Conservation (phyloP, 352 stramenopile genomes). For the Paralagenidium karlingii region DNA sequence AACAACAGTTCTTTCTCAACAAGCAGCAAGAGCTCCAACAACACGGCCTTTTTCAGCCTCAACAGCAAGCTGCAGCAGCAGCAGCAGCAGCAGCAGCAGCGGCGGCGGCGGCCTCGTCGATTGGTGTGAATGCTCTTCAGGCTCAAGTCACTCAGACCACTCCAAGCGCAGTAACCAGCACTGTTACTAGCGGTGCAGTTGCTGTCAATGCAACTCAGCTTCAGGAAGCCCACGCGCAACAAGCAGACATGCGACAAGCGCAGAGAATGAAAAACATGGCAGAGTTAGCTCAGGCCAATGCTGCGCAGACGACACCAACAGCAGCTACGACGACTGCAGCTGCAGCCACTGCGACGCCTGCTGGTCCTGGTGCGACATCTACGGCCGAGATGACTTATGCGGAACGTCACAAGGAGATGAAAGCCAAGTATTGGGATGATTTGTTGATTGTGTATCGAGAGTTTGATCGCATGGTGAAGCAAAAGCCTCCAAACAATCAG, state of each 20-base stretch:
- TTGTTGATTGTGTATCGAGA: slow-evolving; percentile 74
- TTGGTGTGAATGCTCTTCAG: no score
- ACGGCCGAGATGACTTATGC: slow-evolving; percentile 35
- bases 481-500: slow-evolving; percentile 53
- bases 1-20: slow-evolving; percentile 75
- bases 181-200: no score
- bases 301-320: slow-evolving; percentile 1
- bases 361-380: slow-evolving; percentile 2
- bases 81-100: slow-evolving; percentile 9
- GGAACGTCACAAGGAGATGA: slow-evolving; percentile 61
- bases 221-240: slow-evolving; percentile 34
- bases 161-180: no score
- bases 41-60: slow-evolving; percentile 14
- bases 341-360: slow-evolving; percentile 4
- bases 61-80: slow-evolving; percentile 1
- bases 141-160: no score
- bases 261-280: slow-evolving; percentile 43
- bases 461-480: slow-evolving; percentile 76
- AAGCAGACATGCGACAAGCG: slow-evolving; percentile 44
- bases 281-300: slow-evolving; percentile 23
- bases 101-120: no score
- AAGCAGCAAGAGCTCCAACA: slow-evolving; percentile 64
- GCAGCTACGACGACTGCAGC: slow-evolving; percentile 2
- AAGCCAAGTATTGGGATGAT: slow-evolving; percentile 74
- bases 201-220: slow-evolving; percentile 49